Percentiles rank a stretch among this genome's conserved stretches.
These are phyloP conservation scores for Capsicum baccatum DNA, from an alignment of 257 asterid genomes.

Conservation along the genomic window DNA sequence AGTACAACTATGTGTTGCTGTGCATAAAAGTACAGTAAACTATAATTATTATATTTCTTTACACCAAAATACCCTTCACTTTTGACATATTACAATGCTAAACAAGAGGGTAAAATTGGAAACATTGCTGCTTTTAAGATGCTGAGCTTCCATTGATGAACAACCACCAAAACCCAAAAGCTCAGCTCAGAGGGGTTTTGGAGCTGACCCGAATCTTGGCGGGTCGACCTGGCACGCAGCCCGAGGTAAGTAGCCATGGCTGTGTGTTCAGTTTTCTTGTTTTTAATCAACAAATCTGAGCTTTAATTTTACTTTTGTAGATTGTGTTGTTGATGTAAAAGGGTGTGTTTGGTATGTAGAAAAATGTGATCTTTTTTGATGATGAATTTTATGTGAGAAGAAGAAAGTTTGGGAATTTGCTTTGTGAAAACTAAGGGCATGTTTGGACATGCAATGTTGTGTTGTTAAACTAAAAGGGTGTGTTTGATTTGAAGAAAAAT, in stretches of 20 bases:
- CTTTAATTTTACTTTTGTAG: neutral
- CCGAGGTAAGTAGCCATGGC: conserved; percentile 23
- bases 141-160: neutral
- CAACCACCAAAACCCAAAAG: neutral
- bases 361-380: neutral
- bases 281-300: conserved; percentile 10
- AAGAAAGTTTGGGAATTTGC: too few species aligned
- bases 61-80: neutral
- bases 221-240: neutral
- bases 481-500: too few species aligned
- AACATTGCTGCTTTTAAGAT: neutral
- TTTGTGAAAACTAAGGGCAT: neutral
- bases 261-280: conserved; percentile 28
- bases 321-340: neutral
- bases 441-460: neutral
- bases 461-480: too few species aligned
- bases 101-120: neutral
- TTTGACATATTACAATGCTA: neutral
- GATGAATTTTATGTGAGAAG: neutral
- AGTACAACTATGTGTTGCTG: too few species aligned
- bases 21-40: neutral
- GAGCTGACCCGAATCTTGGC: conserved; percentile 22
- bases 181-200: neutral
- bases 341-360: neutral
- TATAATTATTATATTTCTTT: neutral